A percentile compares a stretch with the other conserved stretches of the same genome.
phyloP scores from a whole-genome alignment of 2,329 filamentous ascomycete species.

The Alternaria triticina region DNA sequence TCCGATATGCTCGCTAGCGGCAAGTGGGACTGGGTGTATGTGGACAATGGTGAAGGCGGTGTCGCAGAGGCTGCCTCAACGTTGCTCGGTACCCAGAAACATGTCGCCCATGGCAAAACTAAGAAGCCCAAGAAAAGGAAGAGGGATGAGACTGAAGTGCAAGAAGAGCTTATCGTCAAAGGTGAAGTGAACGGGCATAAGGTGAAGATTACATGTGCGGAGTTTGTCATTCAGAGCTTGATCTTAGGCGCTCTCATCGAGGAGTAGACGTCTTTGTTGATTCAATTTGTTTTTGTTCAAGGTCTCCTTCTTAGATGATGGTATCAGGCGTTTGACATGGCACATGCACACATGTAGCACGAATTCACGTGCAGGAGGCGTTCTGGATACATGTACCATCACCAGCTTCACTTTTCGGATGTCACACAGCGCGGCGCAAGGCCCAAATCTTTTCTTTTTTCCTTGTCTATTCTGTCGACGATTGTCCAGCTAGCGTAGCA shows the following conservation, averaged over 20 bases:
- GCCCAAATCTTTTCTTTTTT: neutral
- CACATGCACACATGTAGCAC: neutral
- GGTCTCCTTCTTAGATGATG: neutral
- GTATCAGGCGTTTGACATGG: neutral
- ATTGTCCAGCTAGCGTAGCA: neutral
- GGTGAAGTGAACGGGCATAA: slow-evolving; percentile 54
- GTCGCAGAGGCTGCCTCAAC: slow-evolving; percentile 61
- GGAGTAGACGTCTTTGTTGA: slow-evolving; percentile 42
- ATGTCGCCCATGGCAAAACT: slow-evolving; percentile 25
- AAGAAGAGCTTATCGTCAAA: slow-evolving; percentile 32
- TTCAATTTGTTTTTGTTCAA: neutral
- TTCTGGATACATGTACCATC: neutral
- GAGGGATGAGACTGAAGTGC: slow-evolving; percentile 45
- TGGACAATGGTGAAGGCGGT: slow-evolving; percentile 70
- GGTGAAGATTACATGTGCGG: slow-evolving; percentile 76
- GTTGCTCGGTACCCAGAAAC: slow-evolving; percentile 50
- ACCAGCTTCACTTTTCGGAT: neutral
- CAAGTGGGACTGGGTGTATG: slow-evolving; percentile 80
- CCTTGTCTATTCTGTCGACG: neutral
- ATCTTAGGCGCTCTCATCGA: slow-evolving; percentile 83
- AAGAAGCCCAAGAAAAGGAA: slow-evolving; percentile 47
- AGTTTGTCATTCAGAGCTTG: slow-evolving; percentile 89
- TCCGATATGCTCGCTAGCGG: slow-evolving; percentile 62
- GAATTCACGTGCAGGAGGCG: neutral
- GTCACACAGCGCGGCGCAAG: neutral